Evolutionary conservation across 176 grass and related monocot genomes (phyloP).

Genomic region (Dendrocalamus sinicus): DNA sequence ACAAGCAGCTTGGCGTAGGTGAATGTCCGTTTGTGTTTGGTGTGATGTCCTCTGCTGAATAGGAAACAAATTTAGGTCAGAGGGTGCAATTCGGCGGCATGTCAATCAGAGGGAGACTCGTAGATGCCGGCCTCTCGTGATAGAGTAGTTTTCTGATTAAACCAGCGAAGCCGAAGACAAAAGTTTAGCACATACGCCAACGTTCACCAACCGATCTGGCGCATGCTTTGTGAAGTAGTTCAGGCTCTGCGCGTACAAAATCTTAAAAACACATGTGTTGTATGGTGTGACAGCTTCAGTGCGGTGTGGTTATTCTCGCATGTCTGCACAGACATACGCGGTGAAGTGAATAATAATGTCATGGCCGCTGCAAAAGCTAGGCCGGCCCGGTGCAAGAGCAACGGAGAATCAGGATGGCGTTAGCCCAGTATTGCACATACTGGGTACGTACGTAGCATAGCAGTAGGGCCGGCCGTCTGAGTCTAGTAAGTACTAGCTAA

Average conservation of each 20-base stretch:
- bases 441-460: too few relatives aligned
- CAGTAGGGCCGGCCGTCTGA: too few relatives aligned
- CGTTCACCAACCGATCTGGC: neutral
- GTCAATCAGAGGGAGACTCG: neutral
- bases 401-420: too few relatives aligned
- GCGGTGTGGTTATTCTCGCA: neutral
- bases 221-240: neutral
- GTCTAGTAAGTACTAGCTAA: too few relatives aligned
- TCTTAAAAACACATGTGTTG: neutral
- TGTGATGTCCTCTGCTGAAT: neutral
- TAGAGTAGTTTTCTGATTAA: neutral
- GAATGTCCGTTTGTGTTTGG: conserved; percentile 11
- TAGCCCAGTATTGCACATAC: too few relatives aligned
- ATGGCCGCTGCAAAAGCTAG: neutral
- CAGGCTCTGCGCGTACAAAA: neutral
- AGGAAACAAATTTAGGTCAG: conserved; percentile 8
- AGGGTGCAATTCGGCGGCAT: neutral
- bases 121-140: conserved; percentile 30
- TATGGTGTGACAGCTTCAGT: neutral
- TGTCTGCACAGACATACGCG: neutral
- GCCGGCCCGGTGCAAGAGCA: too few relatives aligned
- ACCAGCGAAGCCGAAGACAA: neutral
- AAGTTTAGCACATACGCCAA: neutral
- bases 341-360: neutral
- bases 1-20: neutral